Conservation (phyloP, 192 early-diverging fungal genomes). For the Anaeromyces robustus region DNA sequence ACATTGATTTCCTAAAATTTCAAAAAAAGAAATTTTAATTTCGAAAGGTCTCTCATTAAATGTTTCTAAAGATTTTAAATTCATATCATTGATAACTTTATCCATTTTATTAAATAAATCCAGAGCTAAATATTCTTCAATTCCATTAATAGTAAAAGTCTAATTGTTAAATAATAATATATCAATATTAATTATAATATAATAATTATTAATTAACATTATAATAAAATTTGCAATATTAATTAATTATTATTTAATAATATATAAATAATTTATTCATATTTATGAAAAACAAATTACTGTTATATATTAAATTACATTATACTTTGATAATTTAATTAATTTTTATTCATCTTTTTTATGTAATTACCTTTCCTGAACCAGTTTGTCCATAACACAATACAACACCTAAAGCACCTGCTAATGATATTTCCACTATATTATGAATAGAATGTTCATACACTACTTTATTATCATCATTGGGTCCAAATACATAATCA, state of each 20-base stretch:
- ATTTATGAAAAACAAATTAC: too few relatives aligned
- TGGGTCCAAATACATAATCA: not conserved
- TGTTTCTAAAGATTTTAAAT: not conserved
- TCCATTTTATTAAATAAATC: slow-evolving; percentile 15
- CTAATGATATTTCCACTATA: not conserved
- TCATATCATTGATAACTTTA: slow-evolving; percentile 5
- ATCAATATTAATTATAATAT: too few relatives aligned
- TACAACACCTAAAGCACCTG: slow-evolving; percentile 10
- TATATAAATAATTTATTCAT: too few relatives aligned
- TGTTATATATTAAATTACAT: too few relatives aligned
- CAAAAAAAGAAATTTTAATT: slow-evolving; percentile 19
- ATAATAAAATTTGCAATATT: too few relatives aligned
- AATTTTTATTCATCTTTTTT: too few relatives aligned
- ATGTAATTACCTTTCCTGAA: slow-evolving; percentile 22
- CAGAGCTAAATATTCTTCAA: slow-evolving; percentile 18
- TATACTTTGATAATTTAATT: too few relatives aligned
- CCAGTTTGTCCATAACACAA: slow-evolving; percentile 32
- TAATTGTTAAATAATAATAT: too few relatives aligned
- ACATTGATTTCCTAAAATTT: slow-evolving; percentile 21
- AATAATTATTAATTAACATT: too few relatives aligned
- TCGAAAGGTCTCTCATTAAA: slow-evolving; percentile 7
- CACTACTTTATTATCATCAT: not conserved
- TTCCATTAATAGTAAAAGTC: slow-evolving; percentile 27
- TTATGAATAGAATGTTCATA: not conserved
- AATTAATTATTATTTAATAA: too few relatives aligned